Evolutionary conservation across 768 basidiomycete species (phyloP).

Genomic region (Leucogyrophana mollusca): DNA sequence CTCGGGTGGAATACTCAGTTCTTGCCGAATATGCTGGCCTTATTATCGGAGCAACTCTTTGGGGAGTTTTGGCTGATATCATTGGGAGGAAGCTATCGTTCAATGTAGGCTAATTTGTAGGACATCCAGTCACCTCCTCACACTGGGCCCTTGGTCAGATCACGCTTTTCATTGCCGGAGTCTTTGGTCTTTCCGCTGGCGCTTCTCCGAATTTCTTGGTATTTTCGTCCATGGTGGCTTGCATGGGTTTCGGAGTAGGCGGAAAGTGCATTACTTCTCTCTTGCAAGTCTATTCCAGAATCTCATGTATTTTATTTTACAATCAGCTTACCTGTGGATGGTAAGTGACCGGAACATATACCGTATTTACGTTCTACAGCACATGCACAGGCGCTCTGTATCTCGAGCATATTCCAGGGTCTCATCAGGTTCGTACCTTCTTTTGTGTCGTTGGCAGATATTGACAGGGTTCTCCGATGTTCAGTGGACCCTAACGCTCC

Average conservation of each 20-base stretch:
- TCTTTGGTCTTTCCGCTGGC: conserved; percentile 52
- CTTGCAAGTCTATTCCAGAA: conserved; percentile 15
- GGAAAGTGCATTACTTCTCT: conserved; percentile 41
- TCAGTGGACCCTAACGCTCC: conserved; percentile 53
- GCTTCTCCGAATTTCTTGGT: conserved; percentile 44
- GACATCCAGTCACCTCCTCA: no score
- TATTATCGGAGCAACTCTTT: conserved; percentile 44
- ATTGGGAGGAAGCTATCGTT: conserved; percentile 47
- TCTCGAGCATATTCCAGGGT: conserved; percentile 43
- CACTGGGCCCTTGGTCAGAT: no score
- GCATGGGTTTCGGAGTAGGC: conserved; percentile 49
- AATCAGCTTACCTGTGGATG: conserved; percentile 43
- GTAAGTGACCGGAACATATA: conserved; percentile 23
- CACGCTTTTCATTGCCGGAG: conserved; percentile 37
- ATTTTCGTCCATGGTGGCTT: conserved; percentile 46
- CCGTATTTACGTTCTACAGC: conserved; percentile 10
- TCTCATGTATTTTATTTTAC: conserved; percentile 12
- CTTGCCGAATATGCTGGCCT: conserved; percentile 47
- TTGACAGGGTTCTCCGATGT: neutral
- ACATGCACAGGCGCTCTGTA: conserved; percentile 39
- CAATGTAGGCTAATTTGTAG: conserved; percentile 32
- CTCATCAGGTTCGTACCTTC: conserved; percentile 29
- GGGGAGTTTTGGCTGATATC: conserved; percentile 50
- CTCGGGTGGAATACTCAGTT: conserved; percentile 43
- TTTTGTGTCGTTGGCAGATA: conserved; percentile 1